Conservation (phyloP, 768 basidiomycete species). For the Bullera alba region DNA sequence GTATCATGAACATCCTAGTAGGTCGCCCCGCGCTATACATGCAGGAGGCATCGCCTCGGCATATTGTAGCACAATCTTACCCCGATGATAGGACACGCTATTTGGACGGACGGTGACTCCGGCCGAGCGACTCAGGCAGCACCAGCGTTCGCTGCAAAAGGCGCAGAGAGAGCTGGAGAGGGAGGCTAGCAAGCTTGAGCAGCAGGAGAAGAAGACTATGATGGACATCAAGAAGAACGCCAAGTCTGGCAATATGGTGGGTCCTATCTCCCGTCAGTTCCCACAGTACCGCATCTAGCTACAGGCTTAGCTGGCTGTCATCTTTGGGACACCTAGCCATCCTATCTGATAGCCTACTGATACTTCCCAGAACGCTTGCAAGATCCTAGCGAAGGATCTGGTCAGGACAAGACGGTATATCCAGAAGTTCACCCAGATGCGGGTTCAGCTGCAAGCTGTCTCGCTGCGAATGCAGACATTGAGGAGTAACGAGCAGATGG, state of each 20-base stretch:
- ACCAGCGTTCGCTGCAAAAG: conserved; percentile 90
- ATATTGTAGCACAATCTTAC: not conserved
- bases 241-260: conserved; percentile 86
- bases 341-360: not conserved
- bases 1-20: conserved; percentile 48
- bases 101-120: conserved; percentile 93
- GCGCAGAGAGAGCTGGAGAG: conserved; percentile 97
- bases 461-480: conserved; percentile 91
- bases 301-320: not conserved
- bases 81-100: conserved; percentile 70
- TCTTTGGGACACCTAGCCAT: too few species aligned
- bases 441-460: conserved; percentile 94
- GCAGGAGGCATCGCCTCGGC: not conserved
- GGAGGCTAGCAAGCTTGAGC: conserved; percentile 87
- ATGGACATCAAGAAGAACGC: conserved; percentile 94
- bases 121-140: conserved; percentile 90
- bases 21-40: conserved; percentile 7
- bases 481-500: conserved; percentile 97
- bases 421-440: conserved; percentile 98
- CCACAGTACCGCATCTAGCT: not conserved
- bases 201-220: conserved; percentile 88
- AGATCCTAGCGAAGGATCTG: conserved; percentile 98
- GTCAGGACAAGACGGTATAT: conserved; percentile 90
- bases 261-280: conserved; percentile 6
- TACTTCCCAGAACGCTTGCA: conserved; percentile 79